phyloP scores from a whole-genome alignment of 2,329 filamentous ascomycete species.

The Aschersonia sp. region DNA sequence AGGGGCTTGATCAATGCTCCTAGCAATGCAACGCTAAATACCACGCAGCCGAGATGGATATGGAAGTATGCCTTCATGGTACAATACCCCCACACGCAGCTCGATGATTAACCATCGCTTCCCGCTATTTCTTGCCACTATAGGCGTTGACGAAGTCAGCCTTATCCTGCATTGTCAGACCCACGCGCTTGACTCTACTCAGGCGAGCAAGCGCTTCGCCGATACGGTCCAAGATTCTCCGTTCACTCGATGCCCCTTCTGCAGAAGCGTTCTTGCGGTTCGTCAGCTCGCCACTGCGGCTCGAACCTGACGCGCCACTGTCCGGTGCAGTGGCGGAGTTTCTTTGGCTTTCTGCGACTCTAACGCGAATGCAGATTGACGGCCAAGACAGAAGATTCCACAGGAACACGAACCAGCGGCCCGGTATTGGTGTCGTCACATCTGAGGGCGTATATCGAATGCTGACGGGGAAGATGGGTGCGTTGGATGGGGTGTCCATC shows the following conservation, averaged over 20 bases:
- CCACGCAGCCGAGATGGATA: not conserved
- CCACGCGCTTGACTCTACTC: conserved; percentile 78
- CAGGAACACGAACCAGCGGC: conserved; percentile 56
- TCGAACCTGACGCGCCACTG: conserved; percentile 17
- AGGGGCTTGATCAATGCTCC: conserved; percentile 4
- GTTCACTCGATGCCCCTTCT: conserved; percentile 40
- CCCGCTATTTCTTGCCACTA: conserved; percentile 23
- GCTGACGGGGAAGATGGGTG: conserved; percentile 80
- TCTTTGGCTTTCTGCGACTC: conserved; percentile 65
- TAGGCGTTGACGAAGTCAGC: conserved; percentile 62
- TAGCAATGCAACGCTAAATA: conserved; percentile 8
- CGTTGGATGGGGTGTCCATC: conserved; percentile 47
- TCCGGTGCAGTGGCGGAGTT: conserved; percentile 29
- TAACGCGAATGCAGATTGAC: conserved; percentile 79
- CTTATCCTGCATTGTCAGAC: conserved; percentile 73
- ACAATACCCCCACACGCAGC: not conserved
- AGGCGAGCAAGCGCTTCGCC: conserved; percentile 77
- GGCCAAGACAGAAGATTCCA: conserved; percentile 77
- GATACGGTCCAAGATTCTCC: conserved; percentile 59
- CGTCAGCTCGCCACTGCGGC: conserved; percentile 12
- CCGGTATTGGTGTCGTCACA: conserved; percentile 79
- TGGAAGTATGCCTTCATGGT: too few species aligned
- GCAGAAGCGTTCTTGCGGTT: conserved; percentile 10
- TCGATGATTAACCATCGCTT: not conserved
- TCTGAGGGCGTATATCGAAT: conserved; percentile 80